Base-by-base conservation (phyloP, 1,284 basidiomycete species). In the Apiotrichum veenhuisii region DNA sequence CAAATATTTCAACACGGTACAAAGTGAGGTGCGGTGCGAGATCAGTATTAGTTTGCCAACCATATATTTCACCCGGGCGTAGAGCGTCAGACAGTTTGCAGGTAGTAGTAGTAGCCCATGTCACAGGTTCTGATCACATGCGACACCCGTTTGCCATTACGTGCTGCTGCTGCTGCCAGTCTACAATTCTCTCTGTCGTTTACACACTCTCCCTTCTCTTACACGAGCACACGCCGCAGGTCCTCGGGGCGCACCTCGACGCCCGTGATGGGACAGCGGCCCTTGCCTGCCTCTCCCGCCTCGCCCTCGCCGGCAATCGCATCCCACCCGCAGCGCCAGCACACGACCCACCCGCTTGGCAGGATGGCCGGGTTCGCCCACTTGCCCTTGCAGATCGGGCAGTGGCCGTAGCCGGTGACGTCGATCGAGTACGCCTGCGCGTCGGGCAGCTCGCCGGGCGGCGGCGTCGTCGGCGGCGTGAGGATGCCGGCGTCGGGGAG, bases 331-430 rank as follows among this genome's bases (percentile, higher is more conserved):
- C 95, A 98, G 42, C 89, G 86, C 77, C 96, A 98, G 78, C 95
- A 97, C 70, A 91, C 95, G 10, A 97, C 91, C 81, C 94, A 97
- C 45, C 96, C 94, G 30, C 87, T 89, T 11, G 92, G 90, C 43
- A 98, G 77, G 26, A 91, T 88, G 18, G 91, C 94, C 34, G 94
- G 88, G 71, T 98, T 98, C 70, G 85, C 85, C 57, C 96, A 85
- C 50, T 78, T 74, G 33, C 83, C 81, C 40, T 81, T 81, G 76
- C 94, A 98, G 33, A 98, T 77, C 14, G 90, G 88, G 77, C 95
- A 98, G 50, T 80, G 78, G 8, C 92, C 91, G 70, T 89, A 95
- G 64, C 81, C 81, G 37, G 81, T 78, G 58, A 71, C 54, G 33
- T 53, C 57, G 53, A 60, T 63, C 12, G 30, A 40, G 50, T 65